A percentile compares a stretch with the other conserved stretches of the same genome.
Evolutionary conservation across 805 yeast species (phyloP).

Genomic region (Starmerella scarabaei): DNA sequence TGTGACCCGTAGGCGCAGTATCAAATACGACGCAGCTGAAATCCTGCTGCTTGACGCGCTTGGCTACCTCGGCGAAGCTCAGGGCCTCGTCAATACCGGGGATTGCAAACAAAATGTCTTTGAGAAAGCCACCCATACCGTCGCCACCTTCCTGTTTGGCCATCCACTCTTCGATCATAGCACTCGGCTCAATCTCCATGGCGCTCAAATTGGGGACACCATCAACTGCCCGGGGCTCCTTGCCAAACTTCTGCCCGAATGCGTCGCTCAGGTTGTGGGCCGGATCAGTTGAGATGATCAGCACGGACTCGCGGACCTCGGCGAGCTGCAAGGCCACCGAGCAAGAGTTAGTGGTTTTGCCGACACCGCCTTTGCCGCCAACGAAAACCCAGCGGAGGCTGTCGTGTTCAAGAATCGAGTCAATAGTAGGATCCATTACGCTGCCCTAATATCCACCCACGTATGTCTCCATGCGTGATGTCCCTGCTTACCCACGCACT

Average conservation of each 20-base stretch:
- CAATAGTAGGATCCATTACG: constrained; percentile 32
- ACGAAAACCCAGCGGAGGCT: constrained; percentile 90
- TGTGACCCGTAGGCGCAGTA: constrained; percentile 99
- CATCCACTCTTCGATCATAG: constrained; percentile 76
- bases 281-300: constrained; percentile 92
- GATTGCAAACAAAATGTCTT: constrained; percentile 83
- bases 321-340: constrained; percentile 93
- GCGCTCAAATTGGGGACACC: constrained; percentile 82
- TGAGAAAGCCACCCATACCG: constrained; percentile 47
- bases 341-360: constrained; percentile 94
- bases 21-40: constrained; percentile 90
- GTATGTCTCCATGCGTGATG: background rate
- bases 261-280: constrained; percentile 98
- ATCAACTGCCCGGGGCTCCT: constrained; percentile 87
- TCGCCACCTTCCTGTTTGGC: constrained; percentile 31
- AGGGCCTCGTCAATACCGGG: constrained; percentile 99
- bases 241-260: constrained; percentile 94
- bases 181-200: constrained; percentile 97
- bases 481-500: too few relatives aligned
- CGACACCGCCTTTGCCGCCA: constrained; percentile 99
- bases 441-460: too few relatives aligned
- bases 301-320: constrained; percentile 63
- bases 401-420: constrained; percentile 31
- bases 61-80: constrained; percentile 94
- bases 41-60: constrained; percentile 69